These are phyloP conservation scores for Micractinium sp. DNA, from an alignment of 139 green algal species.

Conservation along the genomic window DNA sequence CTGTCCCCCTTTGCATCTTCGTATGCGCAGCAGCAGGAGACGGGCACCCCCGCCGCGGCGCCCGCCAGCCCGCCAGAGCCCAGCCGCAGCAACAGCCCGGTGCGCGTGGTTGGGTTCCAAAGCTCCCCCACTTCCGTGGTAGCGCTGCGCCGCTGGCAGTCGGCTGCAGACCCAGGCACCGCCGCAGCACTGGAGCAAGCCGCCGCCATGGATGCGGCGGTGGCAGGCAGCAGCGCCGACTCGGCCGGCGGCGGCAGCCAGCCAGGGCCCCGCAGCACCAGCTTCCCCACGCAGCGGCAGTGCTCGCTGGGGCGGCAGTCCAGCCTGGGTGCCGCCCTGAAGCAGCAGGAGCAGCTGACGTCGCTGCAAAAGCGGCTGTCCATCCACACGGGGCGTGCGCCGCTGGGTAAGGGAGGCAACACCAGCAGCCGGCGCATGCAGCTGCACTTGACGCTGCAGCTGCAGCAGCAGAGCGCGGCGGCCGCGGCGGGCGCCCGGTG, in stretches of 20 bases:
- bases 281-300: neutral
- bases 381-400: conserved; percentile 1
- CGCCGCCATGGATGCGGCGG: neutral
- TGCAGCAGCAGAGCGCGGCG: neutral
- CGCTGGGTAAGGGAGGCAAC: neutral
- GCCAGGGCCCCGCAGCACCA: neutral
- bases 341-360: conserved; percentile 18
- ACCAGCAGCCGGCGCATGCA: neutral
- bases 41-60: neutral
- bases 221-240: neutral
- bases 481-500: neutral
- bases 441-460: neutral
- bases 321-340: conserved; percentile 6
- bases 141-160: conserved; percentile 17
- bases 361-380: conserved; percentile 1
- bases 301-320: neutral
- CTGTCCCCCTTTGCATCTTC: conserved; percentile 22
- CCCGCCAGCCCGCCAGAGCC: neutral
- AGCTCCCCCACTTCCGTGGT: conserved; percentile 19
- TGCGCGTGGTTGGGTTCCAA: conserved; percentile 2
- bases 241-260: neutral
- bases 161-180: neutral
- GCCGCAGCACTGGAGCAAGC: neutral
- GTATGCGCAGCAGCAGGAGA: neutral
- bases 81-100: conserved; percentile 7